Evolutionary conservation across 1,284 basidiomycete genomes (phyloP), one percentile per base, ranked within the genome.

Genomic region (Sporisorium graminicola): DNA sequence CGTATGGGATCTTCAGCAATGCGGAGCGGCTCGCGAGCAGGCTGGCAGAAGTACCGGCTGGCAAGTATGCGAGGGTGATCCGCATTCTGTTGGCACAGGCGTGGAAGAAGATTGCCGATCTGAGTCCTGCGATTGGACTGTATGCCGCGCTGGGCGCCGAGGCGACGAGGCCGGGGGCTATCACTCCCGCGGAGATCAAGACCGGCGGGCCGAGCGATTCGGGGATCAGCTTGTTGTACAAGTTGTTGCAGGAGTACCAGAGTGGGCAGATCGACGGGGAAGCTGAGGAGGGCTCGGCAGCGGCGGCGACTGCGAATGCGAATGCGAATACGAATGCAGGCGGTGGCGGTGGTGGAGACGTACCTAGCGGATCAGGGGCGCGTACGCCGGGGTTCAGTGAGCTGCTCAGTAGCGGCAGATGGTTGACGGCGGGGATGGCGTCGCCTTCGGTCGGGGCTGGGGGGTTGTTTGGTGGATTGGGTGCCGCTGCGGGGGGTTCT

Each of bases 21-120:
- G 93, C 93, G 27, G 93, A 94, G 85, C 91, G 94, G 85, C 88
- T 94, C 54, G 91, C 92, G 0, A 91, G 93, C 78, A 86, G 94
- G 51, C 88, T 94, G 57, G 92, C 91, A 6, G 93, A 94, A 58
- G 93, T 94, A 24, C 92, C 92, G 26, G 93, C 93, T 9, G 35
- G 61, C 26, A 78, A 77, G 59, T 77, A 77, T 31, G 69, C 74
- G 13, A 29, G 74, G 18, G 74, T 77, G 50, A 77, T 77, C 24
- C 26, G 74, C 5, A 77, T 73, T 6, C 29, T 77, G 53, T 33
- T 77, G 35, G 74, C 74, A 0, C 69, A 77, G 37, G 74, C 70
- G 33, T 77, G 74, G 74, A 77, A 77, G 60, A 77, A 73, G 63
- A 77, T 77, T 24, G 63, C 74, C 16, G 74, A 77, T 46, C 63